Evolutionary conservation across 768 basidiomycete species (phyloP), one percentile per base, ranked within the genome.

Genomic region (Leccinum boreale): DNA sequence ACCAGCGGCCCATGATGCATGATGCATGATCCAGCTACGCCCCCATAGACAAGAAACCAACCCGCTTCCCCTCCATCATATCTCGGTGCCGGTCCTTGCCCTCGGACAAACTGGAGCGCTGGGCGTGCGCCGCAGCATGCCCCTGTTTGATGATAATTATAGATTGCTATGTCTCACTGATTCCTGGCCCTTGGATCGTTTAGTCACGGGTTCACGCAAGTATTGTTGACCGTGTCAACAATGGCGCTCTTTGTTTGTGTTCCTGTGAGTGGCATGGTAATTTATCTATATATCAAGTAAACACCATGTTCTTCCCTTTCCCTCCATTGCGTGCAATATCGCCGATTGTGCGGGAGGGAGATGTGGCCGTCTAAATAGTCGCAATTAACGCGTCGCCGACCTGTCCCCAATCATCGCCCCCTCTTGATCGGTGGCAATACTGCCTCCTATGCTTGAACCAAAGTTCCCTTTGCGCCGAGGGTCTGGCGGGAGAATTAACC

Each of bases 61-160:
- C 50, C 47, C 50, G 23, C 44, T 48, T 55, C 45, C 44, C 51
- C 35, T 42, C 33, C 45, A 47, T 52, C 58, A 44, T 53, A 60
- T 66, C 61, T 69, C 69, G 68, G 68, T 70, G 48, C 68, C 68
- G 68, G 48, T 53, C 35, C 56, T 48, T 63, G 52, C 56, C 39
- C 58, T 52, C 53, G 56, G 67, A 45, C 29, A 35, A 49, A 51
- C 50, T 52, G 42, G 42, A 44, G 42, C 42, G 33, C 49, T 51
- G 50, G 49, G 55, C 53, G 55, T 52, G 62, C 42, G 42, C 61
- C 58, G 61, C 68, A 63, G 68, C 53, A 67, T 19, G 33, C 58
- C 49, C 50, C 39, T 42, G 45, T 58, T 33, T 39, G 11, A 60
- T 55, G 11, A 59, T 55, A 50, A 58, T 45, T 35, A 55, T 33